phyloP scores from a whole-genome alignment of 345 rosid genomes.

The Eucalyptus virginea region DNA sequence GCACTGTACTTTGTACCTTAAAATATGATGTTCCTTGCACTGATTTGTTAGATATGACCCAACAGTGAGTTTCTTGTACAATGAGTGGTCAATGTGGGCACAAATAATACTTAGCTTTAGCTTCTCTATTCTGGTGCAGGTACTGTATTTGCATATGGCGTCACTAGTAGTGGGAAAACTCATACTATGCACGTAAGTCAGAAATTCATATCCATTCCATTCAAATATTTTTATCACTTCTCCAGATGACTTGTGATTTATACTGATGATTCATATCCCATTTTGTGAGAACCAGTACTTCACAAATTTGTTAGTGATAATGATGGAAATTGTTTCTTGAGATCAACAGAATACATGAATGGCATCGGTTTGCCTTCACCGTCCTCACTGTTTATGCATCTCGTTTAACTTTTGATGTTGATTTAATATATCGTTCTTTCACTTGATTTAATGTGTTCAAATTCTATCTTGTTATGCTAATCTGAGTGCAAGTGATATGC shows the following conservation, averaged over 20 bases:
- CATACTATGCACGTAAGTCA: slow-evolving; percentile 93
- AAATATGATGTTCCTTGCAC: background rate
- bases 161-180: slow-evolving; percentile 94
- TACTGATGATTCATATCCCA: background rate
- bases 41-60: background rate
- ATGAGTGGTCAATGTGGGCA: background rate
- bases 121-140: slow-evolving; percentile 32
- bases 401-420: background rate
- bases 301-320: background rate
- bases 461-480: background rate
- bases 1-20: background rate
- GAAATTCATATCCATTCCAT: background rate
- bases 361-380: background rate
- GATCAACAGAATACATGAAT: background rate
- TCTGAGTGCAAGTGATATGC: background rate
- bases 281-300: background rate
- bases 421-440: background rate
- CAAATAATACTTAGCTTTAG: background rate
- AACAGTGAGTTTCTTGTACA: background rate
- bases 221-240: background rate
- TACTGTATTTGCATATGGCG: slow-evolving; percentile 98
- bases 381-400: background rate
- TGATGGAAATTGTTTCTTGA: background rate
- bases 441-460: background rate
- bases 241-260: background rate